Percentiles rank a stretch among this genome's conserved stretches.
These are phyloP conservation scores for Mortierella sp. DNA, from an alignment of 371 early-diverging fungal species.

Conservation along the genomic window DNA sequence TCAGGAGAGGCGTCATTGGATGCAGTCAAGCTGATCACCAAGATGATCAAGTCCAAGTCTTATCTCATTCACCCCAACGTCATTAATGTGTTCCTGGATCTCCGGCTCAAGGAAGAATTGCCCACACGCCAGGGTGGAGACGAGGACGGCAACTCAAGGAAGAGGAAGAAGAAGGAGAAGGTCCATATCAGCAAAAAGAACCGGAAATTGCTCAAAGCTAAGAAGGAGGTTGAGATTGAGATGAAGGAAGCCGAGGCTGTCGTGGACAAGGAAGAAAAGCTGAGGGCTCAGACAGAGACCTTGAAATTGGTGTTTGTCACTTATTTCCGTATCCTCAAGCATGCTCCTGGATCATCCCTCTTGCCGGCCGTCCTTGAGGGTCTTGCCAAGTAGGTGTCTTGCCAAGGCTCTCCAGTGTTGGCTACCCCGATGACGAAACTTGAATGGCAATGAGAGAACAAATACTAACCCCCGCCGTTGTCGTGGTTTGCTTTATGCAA, in stretches of 20 bases:
- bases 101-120: slow-evolving; percentile 85
- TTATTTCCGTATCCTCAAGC: slow-evolving; percentile 94
- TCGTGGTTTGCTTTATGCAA: background rate
- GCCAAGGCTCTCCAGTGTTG: too few species aligned
- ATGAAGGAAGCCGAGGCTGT: slow-evolving; percentile 88
- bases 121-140: slow-evolving; percentile 58
- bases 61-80: slow-evolving; percentile 77
- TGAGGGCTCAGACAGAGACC: slow-evolving; percentile 87
- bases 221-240: slow-evolving; percentile 80
- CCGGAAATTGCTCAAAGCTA: slow-evolving; percentile 76
- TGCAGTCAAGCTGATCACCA: slow-evolving; percentile 84
- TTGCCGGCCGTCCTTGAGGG: slow-evolving; percentile 92
- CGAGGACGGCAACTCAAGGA: slow-evolving; percentile 56
- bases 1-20: slow-evolving; percentile 88
- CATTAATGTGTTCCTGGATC: slow-evolving; percentile 67
- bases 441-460: too few species aligned
- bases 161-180: slow-evolving; percentile 69
- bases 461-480: background rate
- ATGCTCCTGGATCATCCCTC: slow-evolving; percentile 77
- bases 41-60: slow-evolving; percentile 83
- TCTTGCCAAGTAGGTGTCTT: slow-evolving; percentile 71
- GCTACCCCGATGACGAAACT: background rate
- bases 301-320: slow-evolving; percentile 91
- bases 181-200: slow-evolving; percentile 80
- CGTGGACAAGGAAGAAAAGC: slow-evolving; percentile 77